Evolutionary conservation across 2,329 filamentous ascomycete species (phyloP), one percentile per base, ranked within the genome.

Genomic region (Talaromyces sp.): DNA sequence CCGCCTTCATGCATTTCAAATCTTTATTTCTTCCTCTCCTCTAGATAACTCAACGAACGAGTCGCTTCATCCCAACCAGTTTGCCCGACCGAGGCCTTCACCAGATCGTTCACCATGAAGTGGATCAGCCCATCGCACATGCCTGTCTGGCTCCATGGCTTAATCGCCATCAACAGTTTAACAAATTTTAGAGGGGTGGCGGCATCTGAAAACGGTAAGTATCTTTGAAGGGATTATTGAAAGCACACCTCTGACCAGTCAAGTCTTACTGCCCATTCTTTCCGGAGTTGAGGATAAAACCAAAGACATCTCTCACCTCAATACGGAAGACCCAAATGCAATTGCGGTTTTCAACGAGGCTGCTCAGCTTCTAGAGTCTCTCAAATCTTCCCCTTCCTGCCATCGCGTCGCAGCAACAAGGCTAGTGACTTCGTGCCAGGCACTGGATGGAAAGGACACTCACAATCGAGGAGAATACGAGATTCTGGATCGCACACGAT

Each of bases 371-470:
- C 66, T 83, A 3, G 65, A 76, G 13, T 73, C 74, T 0, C 70
- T 82, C 62, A 70, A 77, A 42, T 69, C 70, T 4, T 69, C 75
- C 9, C 75, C 80, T 2, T 77, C 80, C 0, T 86, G 83, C 69
- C 77, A 79, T 51, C 76, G 77, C 7, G 66, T 82, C 33, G 83
- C 83, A 7, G 76, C 79, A 2, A 73, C 75, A 2, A 75, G 74
- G 33, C 72, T 86, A 3, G 70, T 85, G 49, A 71, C 77, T 45
- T 81, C 81, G 30, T 86, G 83, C 61, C 76, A 81, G 58, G 68
- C 73, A 0, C 70, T 84, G 22, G 66, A 63, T 20, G 60, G 60
- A n/a, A 58, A 64, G n/a, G 57, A 64, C 4, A 53, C 50, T 44
- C 37, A 58, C 5, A 62, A 68, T 3, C 37, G 58, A 10, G 63